phyloP scores from a whole-genome alignment of 106 monocot genomes.

The Dendrobium catenatum region DNA sequence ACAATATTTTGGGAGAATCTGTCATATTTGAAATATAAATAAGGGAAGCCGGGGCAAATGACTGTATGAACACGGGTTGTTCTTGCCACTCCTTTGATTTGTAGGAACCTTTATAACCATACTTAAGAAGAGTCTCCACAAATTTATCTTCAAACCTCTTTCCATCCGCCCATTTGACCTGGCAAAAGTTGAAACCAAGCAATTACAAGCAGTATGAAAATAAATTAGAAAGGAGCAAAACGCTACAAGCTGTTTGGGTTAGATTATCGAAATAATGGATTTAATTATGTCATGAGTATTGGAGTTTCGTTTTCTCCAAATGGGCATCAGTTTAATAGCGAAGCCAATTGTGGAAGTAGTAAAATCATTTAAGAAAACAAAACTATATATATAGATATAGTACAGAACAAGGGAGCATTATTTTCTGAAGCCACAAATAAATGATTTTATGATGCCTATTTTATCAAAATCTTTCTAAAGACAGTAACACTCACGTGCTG shows the following conservation, averaged over 20 bases:
- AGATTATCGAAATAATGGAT: background rate
- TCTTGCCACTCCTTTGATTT: conserved; percentile 73
- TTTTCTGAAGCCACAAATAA: background rate
- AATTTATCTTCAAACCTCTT: conserved; percentile 92
- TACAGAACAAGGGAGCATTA: background rate
- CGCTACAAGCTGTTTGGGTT: too few relatives aligned
- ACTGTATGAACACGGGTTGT: conserved; percentile 90
- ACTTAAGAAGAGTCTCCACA: conserved; percentile 69
- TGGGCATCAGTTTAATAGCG: background rate
- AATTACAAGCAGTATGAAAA: background rate
- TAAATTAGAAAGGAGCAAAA: too few relatives aligned
- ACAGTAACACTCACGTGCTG: conserved; percentile 59
- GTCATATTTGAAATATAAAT: conserved; percentile 76
- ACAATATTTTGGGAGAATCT: conserved; percentile 75
- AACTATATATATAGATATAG: background rate
- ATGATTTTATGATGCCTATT: background rate
- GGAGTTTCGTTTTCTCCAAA: background rate
- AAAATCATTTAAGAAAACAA: background rate
- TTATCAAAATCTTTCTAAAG: background rate
- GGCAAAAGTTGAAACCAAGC: conserved; percentile 10
- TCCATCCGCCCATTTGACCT: conserved; percentile 87
- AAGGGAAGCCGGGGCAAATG: conserved; percentile 89
- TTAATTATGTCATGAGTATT: background rate
- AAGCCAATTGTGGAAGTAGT: background rate
- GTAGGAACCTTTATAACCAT: conserved; percentile 88